Evolutionary conservation across 129 eudicot genomes (phyloP).

Genomic region (Artemisia annua): DNA sequence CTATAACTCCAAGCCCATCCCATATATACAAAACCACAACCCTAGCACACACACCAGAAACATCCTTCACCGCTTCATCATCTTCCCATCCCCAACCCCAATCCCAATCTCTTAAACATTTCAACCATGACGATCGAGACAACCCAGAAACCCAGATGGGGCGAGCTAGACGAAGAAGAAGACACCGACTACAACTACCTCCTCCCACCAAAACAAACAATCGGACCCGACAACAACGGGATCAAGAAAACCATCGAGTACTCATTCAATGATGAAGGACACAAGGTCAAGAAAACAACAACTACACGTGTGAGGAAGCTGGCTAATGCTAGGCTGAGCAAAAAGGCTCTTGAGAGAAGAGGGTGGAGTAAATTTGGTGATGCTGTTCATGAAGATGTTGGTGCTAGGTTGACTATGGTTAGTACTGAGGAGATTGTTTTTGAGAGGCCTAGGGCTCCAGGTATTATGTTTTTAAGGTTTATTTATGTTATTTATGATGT

Average conservation of each 20-base stretch:
- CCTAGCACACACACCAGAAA: too few relatives aligned
- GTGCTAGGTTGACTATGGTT: conserved; percentile 74
- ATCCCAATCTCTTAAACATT: too few relatives aligned
- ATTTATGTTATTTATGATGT: background rate
- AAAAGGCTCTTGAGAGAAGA: conserved; percentile 75
- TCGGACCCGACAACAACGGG: conserved; percentile 82
- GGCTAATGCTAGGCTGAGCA: conserved; percentile 76
- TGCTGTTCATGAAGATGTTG: conserved; percentile 86
- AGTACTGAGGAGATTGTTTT: conserved; percentile 83
- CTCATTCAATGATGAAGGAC: conserved; percentile 71
- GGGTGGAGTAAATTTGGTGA: conserved; percentile 91
- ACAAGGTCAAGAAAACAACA: conserved; percentile 76
- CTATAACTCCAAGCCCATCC: too few relatives aligned
- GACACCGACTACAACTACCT: conserved; percentile 70
- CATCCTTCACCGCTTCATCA: too few relatives aligned
- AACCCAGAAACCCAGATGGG: conserved; percentile 55
- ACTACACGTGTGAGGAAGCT: conserved; percentile 76
- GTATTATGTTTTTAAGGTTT: conserved; percentile 22
- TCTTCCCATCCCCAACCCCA: too few relatives aligned
- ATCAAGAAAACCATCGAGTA: conserved; percentile 69
- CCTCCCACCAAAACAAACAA: conserved; percentile 67
- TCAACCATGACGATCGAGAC: too few relatives aligned
- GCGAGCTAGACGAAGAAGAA: conserved; percentile 85
- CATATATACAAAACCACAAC: too few relatives aligned
- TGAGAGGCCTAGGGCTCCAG: conserved; percentile 79